Percentiles rank a stretch among this genome's conserved stretches.
Conservation (phyloP, 2,329 filamentous ascomycete genomes). For the Talaromyces sp. region DNA sequence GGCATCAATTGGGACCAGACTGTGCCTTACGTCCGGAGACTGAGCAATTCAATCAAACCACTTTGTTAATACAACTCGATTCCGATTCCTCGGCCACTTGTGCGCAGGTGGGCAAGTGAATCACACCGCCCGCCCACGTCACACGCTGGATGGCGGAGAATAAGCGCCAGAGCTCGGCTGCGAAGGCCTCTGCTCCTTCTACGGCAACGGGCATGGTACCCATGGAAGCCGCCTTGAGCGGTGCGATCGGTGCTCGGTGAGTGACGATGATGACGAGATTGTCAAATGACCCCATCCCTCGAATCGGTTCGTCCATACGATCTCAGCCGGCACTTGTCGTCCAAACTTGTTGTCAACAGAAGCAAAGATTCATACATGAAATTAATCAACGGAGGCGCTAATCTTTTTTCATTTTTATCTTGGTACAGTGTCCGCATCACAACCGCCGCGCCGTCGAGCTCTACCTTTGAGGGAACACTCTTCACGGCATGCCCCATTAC, state of each 20-base stretch:
- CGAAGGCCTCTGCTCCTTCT: constrained; percentile 48
- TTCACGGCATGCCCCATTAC: constrained; percentile 65
- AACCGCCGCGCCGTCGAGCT: constrained; percentile 53
- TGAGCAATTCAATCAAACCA: not conserved
- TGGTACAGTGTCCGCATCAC: constrained; percentile 59
- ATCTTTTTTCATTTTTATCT: not conserved
- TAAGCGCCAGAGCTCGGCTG: constrained; percentile 59
- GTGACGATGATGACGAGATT: constrained; percentile 21
- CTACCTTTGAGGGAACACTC: constrained; percentile 62
- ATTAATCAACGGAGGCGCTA: constrained; percentile 1
- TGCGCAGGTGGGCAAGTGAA: constrained; percentile 12
- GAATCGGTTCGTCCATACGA: not conserved
- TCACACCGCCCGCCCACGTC: constrained; percentile 19
- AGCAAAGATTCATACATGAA: not conserved
- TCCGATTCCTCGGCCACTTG: not conserved
- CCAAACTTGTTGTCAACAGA: not conserved
- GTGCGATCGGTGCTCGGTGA: constrained; percentile 65
- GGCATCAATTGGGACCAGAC: constrained; percentile 8
- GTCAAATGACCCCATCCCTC: not conserved
- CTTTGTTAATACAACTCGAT: not conserved
- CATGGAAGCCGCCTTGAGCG: constrained; percentile 58
- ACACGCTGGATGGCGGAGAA: constrained; percentile 56
- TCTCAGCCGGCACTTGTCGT: not conserved
- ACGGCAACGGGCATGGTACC: constrained; percentile 52
- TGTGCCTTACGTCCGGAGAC: constrained; percentile 8